A percentile compares a stretch with the other conserved stretches of the same genome.
Conservation (phyloP, 1,284 basidiomycete species). For the Fomitopsis pinicola region DNA sequence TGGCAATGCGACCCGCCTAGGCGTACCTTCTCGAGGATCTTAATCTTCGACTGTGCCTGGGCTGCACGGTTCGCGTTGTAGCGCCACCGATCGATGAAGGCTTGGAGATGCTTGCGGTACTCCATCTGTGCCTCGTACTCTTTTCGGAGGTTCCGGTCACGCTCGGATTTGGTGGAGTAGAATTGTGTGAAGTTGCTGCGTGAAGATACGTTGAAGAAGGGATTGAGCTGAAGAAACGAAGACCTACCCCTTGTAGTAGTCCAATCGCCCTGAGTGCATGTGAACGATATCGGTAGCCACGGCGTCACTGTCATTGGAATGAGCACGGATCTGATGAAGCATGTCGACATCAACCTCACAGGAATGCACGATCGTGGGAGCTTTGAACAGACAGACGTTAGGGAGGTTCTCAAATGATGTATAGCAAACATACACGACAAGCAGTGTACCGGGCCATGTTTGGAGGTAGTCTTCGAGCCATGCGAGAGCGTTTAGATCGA, state of each 20-base stretch:
- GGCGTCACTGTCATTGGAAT: conserved; percentile 58
- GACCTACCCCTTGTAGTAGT: conserved; percentile 84
- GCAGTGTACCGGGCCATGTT: conserved; percentile 91
- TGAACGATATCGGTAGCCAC: conserved; percentile 97
- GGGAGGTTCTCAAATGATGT: not conserved
- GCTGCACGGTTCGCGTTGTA: conserved; percentile 88
- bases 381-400: conserved; percentile 30
- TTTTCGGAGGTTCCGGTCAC: conserved; percentile 86
- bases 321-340: not conserved
- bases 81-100: conserved; percentile 96
- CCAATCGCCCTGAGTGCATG: conserved; percentile 91
- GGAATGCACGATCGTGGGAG: conserved; percentile 97
- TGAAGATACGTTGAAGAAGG: conserved; percentile 1
- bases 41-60: conserved; percentile 75
- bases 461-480: conserved; percentile 96
- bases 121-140: conserved; percentile 96
- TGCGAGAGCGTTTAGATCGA: conserved; percentile 80
- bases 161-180: conserved; percentile 97
- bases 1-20: not conserved
- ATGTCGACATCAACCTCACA: conserved; percentile 43
- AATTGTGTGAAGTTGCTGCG: conserved; percentile 95
- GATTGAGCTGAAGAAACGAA: not conserved
- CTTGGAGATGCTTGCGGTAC: conserved; percentile 93
- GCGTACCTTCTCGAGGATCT: conserved; percentile 89
- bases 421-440: conserved; percentile 74